phyloP scores from a whole-genome alignment of 305 asterid genomes.

The Salvia sclarea region DNA sequence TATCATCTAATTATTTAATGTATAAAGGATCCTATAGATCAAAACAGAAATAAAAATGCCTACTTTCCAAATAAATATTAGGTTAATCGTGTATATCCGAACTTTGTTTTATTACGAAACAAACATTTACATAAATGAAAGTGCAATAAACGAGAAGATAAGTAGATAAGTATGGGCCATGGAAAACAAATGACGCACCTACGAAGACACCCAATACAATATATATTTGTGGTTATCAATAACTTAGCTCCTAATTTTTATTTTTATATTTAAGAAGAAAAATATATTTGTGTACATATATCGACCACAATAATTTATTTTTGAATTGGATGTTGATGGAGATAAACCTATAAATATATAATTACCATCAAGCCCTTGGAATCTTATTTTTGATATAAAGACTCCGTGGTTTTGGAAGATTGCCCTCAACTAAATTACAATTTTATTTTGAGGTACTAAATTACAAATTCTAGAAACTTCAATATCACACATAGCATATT shows the following conservation, averaged over 20 bases:
- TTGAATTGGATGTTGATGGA: background rate
- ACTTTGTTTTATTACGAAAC: background rate
- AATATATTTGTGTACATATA: no score
- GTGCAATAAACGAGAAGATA: background rate
- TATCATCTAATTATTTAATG: background rate
- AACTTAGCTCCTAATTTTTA: background rate
- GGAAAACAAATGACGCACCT: background rate
- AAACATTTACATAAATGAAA: background rate
- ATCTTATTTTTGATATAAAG: background rate
- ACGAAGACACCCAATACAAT: conserved; percentile 1
- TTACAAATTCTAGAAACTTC: no score
- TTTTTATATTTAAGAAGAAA: no score
- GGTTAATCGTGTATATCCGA: background rate
- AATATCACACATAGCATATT: background rate
- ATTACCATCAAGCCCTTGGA: background rate
- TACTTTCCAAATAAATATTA: background rate
- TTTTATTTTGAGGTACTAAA: no score
- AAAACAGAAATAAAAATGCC: background rate
- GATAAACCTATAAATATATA: background rate
- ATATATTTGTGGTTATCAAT: conserved; percentile 12
- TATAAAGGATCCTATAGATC: background rate
- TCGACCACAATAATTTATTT: background rate
- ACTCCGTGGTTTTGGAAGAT: background rate
- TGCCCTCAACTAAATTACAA: background rate
- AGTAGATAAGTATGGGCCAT: background rate